Conservation (phyloP, 805 yeast genomes). For the Diddensiella santjacobensis region DNA sequence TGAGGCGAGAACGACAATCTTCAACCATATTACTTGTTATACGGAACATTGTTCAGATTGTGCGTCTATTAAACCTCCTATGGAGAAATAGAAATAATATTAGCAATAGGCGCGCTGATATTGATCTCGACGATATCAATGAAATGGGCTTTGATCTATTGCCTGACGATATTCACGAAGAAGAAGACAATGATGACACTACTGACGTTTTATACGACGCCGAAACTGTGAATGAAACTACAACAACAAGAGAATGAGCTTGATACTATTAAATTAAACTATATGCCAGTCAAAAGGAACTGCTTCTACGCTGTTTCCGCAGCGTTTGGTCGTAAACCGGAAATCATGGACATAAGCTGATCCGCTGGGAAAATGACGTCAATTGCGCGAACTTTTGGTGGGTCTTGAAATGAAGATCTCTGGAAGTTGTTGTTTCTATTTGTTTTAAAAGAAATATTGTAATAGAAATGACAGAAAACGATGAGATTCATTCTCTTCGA, state of each 20-base stretch:
- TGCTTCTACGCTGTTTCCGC: too few species aligned
- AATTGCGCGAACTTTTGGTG: too few species aligned
- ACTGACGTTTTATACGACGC: neutral
- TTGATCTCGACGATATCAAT: slow-evolving; percentile 15
- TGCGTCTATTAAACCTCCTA: slow-evolving; percentile 11
- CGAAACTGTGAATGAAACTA: neutral
- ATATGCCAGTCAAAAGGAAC: too few species aligned
- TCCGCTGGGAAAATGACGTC: neutral
- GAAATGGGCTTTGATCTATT: slow-evolving; percentile 14
- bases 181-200: slow-evolving; percentile 4
- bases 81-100: slow-evolving; percentile 16
- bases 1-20: slow-evolving; percentile 14
- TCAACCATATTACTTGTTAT: slow-evolving; percentile 14
- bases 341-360: neutral
- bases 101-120: slow-evolving; percentile 11
- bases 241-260: too few species aligned
- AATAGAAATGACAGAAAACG: neutral
- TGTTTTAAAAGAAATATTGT: too few species aligned
- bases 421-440: too few species aligned
- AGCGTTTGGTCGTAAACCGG: too few species aligned
- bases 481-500: neutral
- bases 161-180: slow-evolving; percentile 7
- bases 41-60: slow-evolving; percentile 15
- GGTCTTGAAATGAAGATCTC: too few species aligned
- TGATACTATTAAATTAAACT: too few species aligned